Percentiles rank a stretch among this genome's conserved stretches.
Conservation (phyloP, 192 early-diverging fungal species). For the Coemansia sp. region DNA sequence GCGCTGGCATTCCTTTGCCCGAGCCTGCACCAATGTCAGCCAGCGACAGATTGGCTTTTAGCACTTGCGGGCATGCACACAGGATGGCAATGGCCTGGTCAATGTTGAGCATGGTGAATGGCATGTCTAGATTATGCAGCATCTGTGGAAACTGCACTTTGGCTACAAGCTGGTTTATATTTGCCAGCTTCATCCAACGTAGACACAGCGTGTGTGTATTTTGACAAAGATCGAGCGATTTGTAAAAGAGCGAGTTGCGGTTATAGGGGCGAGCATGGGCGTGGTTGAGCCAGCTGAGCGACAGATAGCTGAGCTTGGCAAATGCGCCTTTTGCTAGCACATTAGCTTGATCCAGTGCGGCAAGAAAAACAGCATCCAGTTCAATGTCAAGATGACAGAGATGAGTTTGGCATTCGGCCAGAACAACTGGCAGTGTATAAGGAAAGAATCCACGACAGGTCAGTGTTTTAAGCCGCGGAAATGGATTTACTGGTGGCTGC, state of each 20-base stretch:
- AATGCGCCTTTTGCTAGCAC: neutral
- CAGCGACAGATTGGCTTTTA: neutral
- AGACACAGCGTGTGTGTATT: neutral
- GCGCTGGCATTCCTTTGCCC: neutral
- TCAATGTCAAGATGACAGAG: slow-evolving; percentile 1
- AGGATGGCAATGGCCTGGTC: neutral
- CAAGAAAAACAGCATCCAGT: neutral
- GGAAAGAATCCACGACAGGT: neutral
- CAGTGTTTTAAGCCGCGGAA: neutral
- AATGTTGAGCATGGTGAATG: neutral
- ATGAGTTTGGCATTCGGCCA: neutral
- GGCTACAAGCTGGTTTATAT: neutral
- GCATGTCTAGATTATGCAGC: neutral
- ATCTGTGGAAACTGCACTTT: neutral
- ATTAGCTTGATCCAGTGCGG: neutral
- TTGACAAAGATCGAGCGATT: neutral
- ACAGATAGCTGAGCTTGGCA: neutral
- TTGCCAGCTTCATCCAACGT: neutral
- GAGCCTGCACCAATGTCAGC: neutral
- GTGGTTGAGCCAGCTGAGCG: neutral
- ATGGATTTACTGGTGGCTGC: neutral
- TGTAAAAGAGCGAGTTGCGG: neutral
- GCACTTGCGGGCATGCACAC: neutral
- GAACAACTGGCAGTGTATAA: neutral
- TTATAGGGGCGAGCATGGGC: neutral